Evolutionary conservation across 352 stramenopile genomes (phyloP), one percentile per base, ranked within the genome.

Genomic region (Albugo laibachii): DNA sequence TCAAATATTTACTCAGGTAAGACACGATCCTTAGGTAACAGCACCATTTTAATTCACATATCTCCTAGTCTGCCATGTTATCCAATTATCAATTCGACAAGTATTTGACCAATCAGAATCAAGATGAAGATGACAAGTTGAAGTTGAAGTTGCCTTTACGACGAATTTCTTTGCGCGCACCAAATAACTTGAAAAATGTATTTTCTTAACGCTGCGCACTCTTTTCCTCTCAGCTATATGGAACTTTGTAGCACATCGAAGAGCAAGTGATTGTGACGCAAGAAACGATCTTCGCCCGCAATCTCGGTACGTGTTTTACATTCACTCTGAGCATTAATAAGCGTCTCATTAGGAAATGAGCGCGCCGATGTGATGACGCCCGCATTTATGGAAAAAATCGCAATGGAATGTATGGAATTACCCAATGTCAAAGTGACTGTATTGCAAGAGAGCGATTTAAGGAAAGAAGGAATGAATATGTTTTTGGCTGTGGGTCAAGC

Each of bases 61-160:
- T 31, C n/a, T n/a, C 24, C 35, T 38, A 69, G 63, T 66, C 77
- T 2, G 81, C 70, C 15, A 77, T 87, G 53, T 59, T 91, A 24
- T 87, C 74, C 39, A 91, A 87, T 59, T 91, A 91, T 55, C 72
- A 83, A 57, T 91, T 91, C 39, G 72, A 91, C 58, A 64, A 79
- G 59, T 85, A 91, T 55, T 50, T 85, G 46, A 82, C 55, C 45
- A 55, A 62, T 27, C 38, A 38, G 15, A 58, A 60, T 36, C 76
- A 65, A 52, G 58, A 81, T 51, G 57, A 63, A 3, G 50, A 79
- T 21, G 74, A 68, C 52, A 68, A 83, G 24, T 63, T 65, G 47
- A 82, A 80, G 57, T 62, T 84, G 39, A 63, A 62, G 46, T 51
- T 81, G 46, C 74, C 74, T 36, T 55, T 86, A 11, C 63, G 83